These are phyloP conservation scores for Ogataea hybrid DNA, from an alignment of 1,139 yeast genomes.

Conservation along the genomic window DNA sequence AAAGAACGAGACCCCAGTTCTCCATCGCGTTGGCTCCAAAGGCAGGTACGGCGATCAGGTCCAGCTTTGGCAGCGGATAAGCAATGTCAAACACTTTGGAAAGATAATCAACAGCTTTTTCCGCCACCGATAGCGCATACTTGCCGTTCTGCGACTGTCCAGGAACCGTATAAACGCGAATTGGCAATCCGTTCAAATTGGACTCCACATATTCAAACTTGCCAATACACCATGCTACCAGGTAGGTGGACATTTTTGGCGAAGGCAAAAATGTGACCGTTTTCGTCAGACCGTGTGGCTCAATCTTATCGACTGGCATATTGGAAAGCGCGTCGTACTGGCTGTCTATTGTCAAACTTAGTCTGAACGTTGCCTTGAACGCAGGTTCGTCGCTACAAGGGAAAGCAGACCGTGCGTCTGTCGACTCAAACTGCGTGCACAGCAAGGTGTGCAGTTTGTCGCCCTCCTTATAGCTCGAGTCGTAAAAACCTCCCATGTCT, in stretches of 20 bases:
- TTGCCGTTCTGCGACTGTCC: constrained; percentile 50
- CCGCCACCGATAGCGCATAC: constrained; percentile 50
- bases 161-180: constrained; percentile 53
- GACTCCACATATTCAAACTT: constrained; percentile 54
- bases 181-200: constrained; percentile 42
- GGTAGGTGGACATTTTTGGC: constrained; percentile 55
- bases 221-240: constrained; percentile 59
- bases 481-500: constrained; percentile 85
- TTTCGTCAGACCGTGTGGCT: constrained; percentile 40
- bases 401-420: constrained; percentile 88
- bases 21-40: constrained; percentile 65
- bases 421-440: constrained; percentile 87
- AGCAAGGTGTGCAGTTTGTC: constrained; percentile 67
- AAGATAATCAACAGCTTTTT: constrained; percentile 51
- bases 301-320: constrained; percentile 63
- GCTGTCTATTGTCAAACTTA: constrained; percentile 58
- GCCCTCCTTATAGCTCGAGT: constrained; percentile 55
- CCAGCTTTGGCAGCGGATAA: constrained; percentile 60
- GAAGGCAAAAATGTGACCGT: constrained; percentile 41
- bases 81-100: constrained; percentile 52
- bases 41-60: constrained; percentile 55
- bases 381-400: constrained; percentile 91
- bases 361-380: constrained; percentile 73
- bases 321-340: constrained; percentile 70
- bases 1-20: constrained; percentile 57